Conservation (phyloP, 1,284 basidiomycete genomes). For the Leucoagaricus sp. region DNA sequence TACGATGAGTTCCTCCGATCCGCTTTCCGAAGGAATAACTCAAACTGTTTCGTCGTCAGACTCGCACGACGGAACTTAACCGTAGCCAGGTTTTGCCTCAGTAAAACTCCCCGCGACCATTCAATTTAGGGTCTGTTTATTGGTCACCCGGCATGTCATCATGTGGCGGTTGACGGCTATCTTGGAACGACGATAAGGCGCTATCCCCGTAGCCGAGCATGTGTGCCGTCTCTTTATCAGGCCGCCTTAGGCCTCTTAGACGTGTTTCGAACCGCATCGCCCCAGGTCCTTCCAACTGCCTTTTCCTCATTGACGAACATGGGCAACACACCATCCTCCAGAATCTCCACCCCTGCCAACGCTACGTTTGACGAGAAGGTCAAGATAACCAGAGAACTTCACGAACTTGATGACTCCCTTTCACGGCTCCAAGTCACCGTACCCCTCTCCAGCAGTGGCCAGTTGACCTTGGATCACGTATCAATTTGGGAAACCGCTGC, state of each 20-base stretch:
- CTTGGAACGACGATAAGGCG: constrained; percentile 3
- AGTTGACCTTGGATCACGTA: constrained; percentile 59
- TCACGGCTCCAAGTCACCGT: constrained; percentile 29
- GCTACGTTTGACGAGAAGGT: constrained; percentile 30
- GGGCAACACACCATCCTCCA: constrained; percentile 51
- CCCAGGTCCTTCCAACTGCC: neutral
- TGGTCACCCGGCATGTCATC: neutral
- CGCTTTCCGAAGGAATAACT: no score
- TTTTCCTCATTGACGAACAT: constrained; percentile 34
- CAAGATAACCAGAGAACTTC: constrained; percentile 21
- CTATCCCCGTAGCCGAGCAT: neutral
- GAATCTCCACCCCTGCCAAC: constrained; percentile 26
- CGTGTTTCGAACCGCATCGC: neutral
- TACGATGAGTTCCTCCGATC: no score
- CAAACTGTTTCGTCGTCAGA: neutral
- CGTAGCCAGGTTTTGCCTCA: no score
- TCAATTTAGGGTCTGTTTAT: neutral
- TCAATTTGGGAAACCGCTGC: constrained; percentile 66
- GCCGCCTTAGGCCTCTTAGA: neutral
- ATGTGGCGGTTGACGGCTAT: constrained; percentile 1
- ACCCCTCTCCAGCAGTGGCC: constrained; percentile 54
- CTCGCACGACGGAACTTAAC: neutral
- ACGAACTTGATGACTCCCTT: constrained; percentile 21
- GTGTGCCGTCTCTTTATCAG: constrained; percentile 6
- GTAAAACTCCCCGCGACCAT: no score